Evolutionary conservation across 768 basidiomycete species (phyloP).

Genomic region (Sarcodon aspratus): DNA sequence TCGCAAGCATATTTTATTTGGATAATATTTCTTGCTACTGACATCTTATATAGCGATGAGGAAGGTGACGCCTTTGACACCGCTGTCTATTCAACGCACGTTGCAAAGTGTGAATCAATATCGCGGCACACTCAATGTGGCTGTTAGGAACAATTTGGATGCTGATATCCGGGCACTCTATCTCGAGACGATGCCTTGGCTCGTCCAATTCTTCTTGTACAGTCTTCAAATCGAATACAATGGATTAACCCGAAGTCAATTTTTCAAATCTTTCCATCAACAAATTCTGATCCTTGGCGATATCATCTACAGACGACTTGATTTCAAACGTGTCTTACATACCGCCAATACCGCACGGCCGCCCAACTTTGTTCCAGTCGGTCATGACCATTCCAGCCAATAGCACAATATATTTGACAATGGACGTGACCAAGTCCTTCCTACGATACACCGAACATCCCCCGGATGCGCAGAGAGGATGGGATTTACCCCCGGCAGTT

Average conservation of each 20-base stretch:
- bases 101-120: conserved; percentile 70
- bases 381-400: conserved; percentile 58
- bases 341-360: conserved; percentile 54
- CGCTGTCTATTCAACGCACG: conserved; percentile 55
- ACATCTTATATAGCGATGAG: conserved; percentile 19
- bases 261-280: background rate
- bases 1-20: conserved; percentile 28
- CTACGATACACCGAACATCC: conserved; percentile 93
- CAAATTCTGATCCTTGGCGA: background rate
- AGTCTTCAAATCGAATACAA: conserved; percentile 48
- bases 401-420: conserved; percentile 48
- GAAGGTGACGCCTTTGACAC: conserved; percentile 27
- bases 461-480: conserved; percentile 90
- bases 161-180: conserved; percentile 44
- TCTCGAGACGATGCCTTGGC: conserved; percentile 90
- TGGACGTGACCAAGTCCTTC: conserved; percentile 77
- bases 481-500: conserved; percentile 87
- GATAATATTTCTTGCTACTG: background rate
- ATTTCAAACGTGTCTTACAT: conserved; percentile 57
- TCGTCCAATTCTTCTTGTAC: conserved; percentile 80
- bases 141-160: conserved; percentile 47
- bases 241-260: conserved; percentile 34
- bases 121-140: conserved; percentile 58
- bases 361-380: conserved; percentile 71
- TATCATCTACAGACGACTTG: conserved; percentile 39